These are phyloP conservation scores for Phylloporus scabripes DNA, from an alignment of 768 basidiomycete genomes.

Conservation along the genomic window DNA sequence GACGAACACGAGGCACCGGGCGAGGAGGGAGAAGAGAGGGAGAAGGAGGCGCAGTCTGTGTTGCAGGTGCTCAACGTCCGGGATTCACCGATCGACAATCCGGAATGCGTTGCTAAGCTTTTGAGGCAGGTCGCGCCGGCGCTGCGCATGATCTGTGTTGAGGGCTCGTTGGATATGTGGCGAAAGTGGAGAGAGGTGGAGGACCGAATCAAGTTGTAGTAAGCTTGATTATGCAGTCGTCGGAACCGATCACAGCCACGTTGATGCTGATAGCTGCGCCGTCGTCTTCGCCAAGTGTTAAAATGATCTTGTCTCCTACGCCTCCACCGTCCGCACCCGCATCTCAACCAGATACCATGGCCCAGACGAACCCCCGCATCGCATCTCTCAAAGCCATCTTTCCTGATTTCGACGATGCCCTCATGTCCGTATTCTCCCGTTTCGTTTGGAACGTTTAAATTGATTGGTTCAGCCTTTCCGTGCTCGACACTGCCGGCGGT, in stretches of 20 bases:
- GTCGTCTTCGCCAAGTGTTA: no score
- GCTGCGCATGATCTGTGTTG: constrained; percentile 23
- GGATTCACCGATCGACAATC: constrained; percentile 23
- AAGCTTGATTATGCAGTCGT: no score
- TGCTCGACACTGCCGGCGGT: constrained; percentile 66
- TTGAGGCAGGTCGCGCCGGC: constrained; percentile 20
- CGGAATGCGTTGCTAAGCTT: constrained; percentile 19
- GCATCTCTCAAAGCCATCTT: constrained; percentile 62
- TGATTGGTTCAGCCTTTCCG: constrained; percentile 46
- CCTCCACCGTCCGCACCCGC: constrained; percentile 8
- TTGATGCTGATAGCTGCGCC: neutral
- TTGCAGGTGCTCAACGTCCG: constrained; percentile 27
- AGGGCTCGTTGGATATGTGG: constrained; percentile 26
- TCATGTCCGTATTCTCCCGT: constrained; percentile 46
- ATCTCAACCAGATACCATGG: neutral
- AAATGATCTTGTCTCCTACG: constrained; percentile 17
- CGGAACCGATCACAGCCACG: constrained; percentile 5
- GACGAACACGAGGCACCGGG: neutral
- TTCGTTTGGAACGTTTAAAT: neutral
- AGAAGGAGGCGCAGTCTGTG: no score
- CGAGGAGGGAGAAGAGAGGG: neutral
- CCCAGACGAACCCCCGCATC: constrained; percentile 41
- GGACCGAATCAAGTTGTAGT: neutral
- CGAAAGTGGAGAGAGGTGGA: constrained; percentile 17
- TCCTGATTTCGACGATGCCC: constrained; percentile 71